These are phyloP conservation scores for Globisporangium echinulatum DNA, from an alignment of 352 stramenopile genomes.

Conservation along the genomic window DNA sequence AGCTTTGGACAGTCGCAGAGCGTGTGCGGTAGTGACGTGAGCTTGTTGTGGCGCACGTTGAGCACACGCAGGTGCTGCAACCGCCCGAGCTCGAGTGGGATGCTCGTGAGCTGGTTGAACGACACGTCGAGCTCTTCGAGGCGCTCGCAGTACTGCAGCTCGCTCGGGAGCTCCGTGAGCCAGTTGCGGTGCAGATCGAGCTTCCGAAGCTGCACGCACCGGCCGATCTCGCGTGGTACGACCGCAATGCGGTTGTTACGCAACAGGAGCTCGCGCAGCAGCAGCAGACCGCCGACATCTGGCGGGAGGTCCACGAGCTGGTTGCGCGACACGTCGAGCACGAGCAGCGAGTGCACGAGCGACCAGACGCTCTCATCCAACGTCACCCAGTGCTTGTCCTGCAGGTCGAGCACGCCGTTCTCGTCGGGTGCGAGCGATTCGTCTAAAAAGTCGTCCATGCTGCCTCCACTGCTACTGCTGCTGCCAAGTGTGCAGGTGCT, in stretches of 20 bases:
- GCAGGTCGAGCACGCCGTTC: slow-evolving; percentile 64
- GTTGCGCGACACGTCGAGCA: slow-evolving; percentile 67
- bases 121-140: slow-evolving; percentile 62
- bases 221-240: slow-evolving; percentile 47
- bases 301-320: slow-evolving; percentile 57
- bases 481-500: too few species aligned
- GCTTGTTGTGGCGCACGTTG: slow-evolving; percentile 68
- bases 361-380: slow-evolving; percentile 77
- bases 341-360: slow-evolving; percentile 49
- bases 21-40: slow-evolving; percentile 58
- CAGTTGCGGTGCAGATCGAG: slow-evolving; percentile 64
- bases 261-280: slow-evolving; percentile 59
- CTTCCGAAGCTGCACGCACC: slow-evolving; percentile 60
- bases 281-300: slow-evolving; percentile 52
- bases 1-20: slow-evolving; percentile 63
- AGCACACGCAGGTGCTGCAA: slow-evolving; percentile 50
- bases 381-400: slow-evolving; percentile 76
- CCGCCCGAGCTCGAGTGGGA: slow-evolving; percentile 47
- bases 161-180: slow-evolving; percentile 48
- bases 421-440: slow-evolving; percentile 50
- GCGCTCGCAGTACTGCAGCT: slow-evolving; percentile 62
- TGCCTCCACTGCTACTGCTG: too few species aligned
- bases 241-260: slow-evolving; percentile 50
- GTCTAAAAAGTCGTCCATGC: slow-evolving; percentile 76
- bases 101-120: slow-evolving; percentile 52